phyloP scores from a whole-genome alignment of 2,329 filamentous ascomycete species.

The Aureobasidium melanogenum region DNA sequence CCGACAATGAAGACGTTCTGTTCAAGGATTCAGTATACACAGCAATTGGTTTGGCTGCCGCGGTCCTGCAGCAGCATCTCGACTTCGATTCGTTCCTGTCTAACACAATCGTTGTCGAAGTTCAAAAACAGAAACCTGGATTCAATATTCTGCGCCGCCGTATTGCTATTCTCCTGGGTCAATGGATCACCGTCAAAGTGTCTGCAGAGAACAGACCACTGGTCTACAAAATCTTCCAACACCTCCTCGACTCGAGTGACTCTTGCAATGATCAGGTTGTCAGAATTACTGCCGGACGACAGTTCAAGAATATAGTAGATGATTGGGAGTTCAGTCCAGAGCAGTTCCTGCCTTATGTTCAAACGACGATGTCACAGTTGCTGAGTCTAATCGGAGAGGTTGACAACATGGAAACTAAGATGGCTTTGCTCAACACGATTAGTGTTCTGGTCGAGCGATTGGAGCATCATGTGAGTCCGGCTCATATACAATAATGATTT shows the following conservation, averaged over 20 bases:
- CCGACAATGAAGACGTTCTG: constrained; percentile 59
- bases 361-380: constrained; percentile 61
- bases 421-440: constrained; percentile 81
- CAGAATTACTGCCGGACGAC: constrained; percentile 78
- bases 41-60: constrained; percentile 76
- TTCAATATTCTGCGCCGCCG: constrained; percentile 80
- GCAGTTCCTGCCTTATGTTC: constrained; percentile 67
- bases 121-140: constrained; percentile 56
- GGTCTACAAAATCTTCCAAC: constrained; percentile 82
- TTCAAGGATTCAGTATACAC: constrained; percentile 93
- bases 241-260: constrained; percentile 71
- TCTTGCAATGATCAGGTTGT: constrained; percentile 80
- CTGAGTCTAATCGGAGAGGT: constrained; percentile 73
- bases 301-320: constrained; percentile 71
- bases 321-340: constrained; percentile 73
- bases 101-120: constrained; percentile 67
- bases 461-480: constrained; percentile 54
- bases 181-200: constrained; percentile 79
- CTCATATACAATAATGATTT: not conserved
- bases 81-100: constrained; percentile 77
- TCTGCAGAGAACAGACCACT: constrained; percentile 58
- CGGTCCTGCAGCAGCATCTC: constrained; percentile 63
- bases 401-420: constrained; percentile 77
- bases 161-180: constrained; percentile 78
- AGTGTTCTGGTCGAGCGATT: constrained; percentile 71